Evolutionary conservation across 2,329 filamentous ascomycete species (phyloP), one percentile per base, ranked within the genome.

Genomic region (Meredithiella fracta): DNA sequence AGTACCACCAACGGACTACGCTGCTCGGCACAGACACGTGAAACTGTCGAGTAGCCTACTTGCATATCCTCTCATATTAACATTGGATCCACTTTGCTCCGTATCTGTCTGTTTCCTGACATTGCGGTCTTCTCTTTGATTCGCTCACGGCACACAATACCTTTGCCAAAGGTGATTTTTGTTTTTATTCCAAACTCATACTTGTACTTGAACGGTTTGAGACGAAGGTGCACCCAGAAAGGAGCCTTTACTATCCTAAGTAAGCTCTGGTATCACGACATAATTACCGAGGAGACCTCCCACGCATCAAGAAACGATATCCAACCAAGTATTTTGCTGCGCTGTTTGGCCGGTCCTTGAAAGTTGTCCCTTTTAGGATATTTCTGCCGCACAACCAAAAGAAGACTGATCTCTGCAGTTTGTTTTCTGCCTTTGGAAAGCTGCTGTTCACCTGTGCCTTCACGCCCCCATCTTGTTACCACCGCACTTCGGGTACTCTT

Each of bases 1-100:
- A 44, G 15, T n/a, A 44, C 40, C 20, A 1, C 40, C 15, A n/a
- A 44, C 40, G 4, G 20, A 44, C 40, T 22, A n/a, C 40, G 7
- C 23, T 49, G 15, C 22, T 49, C 23, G 1, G 20, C 17, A 23
- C 25, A 49, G 23, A 14, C n/a, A 23, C 44, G 44, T 22, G 20
- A 49, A 49, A 20, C 23, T 49, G 44, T 49, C 22, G 5, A 11
- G 29, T 40, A 20, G 50, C 50, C 31, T 52, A 52, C 50, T 20
- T 52, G 50, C 50, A 52, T 52, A 52, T 40, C 31, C 31, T 52
- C 38, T 22, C 51, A 23, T 34, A 34, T 34, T 34, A 34, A 42
- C 22, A 49, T 49, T 49, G 9, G 14, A 40, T 40, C 31, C 37
- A 23, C 34, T 31, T 23, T 53, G 50, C 17, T 53, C 22, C 17